Conservation (phyloP, 257 asterid genomes). For the Knoxia roxburghii region DNA sequence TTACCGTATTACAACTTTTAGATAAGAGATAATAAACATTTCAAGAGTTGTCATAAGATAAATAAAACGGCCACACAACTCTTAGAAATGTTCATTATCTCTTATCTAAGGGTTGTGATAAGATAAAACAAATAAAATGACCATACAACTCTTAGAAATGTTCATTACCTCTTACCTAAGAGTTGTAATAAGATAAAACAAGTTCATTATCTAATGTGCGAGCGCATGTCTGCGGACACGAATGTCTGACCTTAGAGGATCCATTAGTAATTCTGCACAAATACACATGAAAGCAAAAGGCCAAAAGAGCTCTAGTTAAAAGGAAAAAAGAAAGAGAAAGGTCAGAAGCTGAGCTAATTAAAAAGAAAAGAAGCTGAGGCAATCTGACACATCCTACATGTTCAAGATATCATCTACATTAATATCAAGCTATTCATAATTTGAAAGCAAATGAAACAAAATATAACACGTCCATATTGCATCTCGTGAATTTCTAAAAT, state of each 20-base stretch:
- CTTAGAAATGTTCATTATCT: too few relatives aligned
- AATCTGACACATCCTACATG: background rate
- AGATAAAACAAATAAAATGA: too few relatives aligned
- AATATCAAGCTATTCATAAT: background rate
- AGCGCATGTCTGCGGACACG: too few relatives aligned
- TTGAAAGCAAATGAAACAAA: background rate
- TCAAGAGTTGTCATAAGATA: too few relatives aligned
- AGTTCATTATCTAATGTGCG: too few relatives aligned
- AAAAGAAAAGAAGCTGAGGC: background rate
- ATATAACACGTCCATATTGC: background rate
- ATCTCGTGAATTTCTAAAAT: background rate
- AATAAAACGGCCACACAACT: too few relatives aligned
- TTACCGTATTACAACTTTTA: too few relatives aligned
- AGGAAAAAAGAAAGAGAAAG: background rate
- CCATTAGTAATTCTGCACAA: conserved; percentile 76
- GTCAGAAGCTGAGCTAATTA: background rate
- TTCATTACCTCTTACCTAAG: too few relatives aligned
- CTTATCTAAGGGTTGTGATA: too few relatives aligned
- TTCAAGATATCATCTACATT: background rate
- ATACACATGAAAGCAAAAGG: conserved; percentile 19
- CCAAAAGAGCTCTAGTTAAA: conserved; percentile 10
- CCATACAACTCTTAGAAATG: too few relatives aligned
- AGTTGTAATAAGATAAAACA: too few relatives aligned
- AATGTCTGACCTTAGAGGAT: conserved; percentile 52
- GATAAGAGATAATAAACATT: too few relatives aligned